Percentiles rank a stretch among this genome's conserved stretches.
Conservation (phyloP, 2,329 filamentous ascomycete species). For the Cladophialophora exuberans region DNA sequence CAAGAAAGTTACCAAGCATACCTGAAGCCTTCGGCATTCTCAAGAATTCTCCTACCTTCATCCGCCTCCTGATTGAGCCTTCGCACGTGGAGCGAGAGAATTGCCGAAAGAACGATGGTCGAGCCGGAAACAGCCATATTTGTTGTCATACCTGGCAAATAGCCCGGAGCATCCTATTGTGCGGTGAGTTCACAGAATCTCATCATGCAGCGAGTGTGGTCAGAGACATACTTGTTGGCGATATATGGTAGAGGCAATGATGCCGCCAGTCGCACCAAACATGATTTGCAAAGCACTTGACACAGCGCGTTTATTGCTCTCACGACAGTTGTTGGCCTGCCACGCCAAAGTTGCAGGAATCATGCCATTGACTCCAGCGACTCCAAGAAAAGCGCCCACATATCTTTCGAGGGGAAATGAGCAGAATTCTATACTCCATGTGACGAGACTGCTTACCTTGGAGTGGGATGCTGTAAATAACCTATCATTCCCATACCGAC, state of each 20-base stretch:
- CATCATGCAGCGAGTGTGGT: too few relatives aligned
- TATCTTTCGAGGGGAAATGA: slow-evolving; percentile 17
- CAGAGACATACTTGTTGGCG: slow-evolving; percentile 13
- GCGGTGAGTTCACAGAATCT: too few relatives aligned
- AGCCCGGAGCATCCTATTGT: slow-evolving; percentile 31
- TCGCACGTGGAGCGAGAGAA: neutral
- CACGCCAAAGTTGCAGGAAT: slow-evolving; percentile 39
- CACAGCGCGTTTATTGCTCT: slow-evolving; percentile 35
- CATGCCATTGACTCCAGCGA: slow-evolving; percentile 37
- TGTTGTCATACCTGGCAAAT: slow-evolving; percentile 28
- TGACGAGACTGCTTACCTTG: slow-evolving; percentile 8
- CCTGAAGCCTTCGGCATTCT: slow-evolving; percentile 13
- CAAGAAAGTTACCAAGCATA: slow-evolving; percentile 12
- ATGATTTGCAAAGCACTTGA: slow-evolving; percentile 47
- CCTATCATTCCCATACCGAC: slow-evolving; percentile 25
- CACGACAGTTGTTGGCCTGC: slow-evolving; percentile 39
- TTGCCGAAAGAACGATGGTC: neutral
- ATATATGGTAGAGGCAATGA: slow-evolving; percentile 31
- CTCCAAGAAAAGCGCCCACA: slow-evolving; percentile 38
- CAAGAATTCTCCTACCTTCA: slow-evolving; percentile 10
- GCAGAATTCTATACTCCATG: neutral
- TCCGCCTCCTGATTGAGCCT: slow-evolving; percentile 13
- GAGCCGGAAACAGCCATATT: slow-evolving; percentile 7
- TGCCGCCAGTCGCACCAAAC: slow-evolving; percentile 35
- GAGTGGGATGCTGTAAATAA: slow-evolving; percentile 3